Conservation (phyloP, 306 rosid species). For the Malus sieversii region DNA sequence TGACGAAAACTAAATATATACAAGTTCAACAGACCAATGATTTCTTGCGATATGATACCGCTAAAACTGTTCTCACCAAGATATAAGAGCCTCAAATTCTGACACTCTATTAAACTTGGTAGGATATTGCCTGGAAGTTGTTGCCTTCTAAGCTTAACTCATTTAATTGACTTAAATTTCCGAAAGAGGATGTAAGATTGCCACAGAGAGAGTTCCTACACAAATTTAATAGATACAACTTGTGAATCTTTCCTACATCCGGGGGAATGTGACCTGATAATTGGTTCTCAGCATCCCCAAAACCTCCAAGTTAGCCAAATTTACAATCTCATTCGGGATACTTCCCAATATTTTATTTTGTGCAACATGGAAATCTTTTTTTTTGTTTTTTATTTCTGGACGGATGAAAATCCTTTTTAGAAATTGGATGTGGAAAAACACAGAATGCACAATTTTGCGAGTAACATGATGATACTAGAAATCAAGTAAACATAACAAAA, state of each 20-base stretch:
- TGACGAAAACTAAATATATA: background rate
- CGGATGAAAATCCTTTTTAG: too few species aligned
- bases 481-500: too few species aligned
- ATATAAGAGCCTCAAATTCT: background rate
- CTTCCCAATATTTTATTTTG: too few species aligned
- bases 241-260: background rate
- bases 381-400: too few species aligned
- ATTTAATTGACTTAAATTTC: background rate
- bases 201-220: background rate
- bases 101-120: background rate
- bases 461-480: too few species aligned
- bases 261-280: background rate
- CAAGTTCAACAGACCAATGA: background rate
- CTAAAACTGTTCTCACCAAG: background rate
- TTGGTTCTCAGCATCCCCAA: background rate
- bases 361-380: too few species aligned
- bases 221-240: background rate
- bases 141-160: background rate
- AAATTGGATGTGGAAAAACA: too few species aligned
- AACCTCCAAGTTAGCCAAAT: background rate
- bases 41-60: background rate
- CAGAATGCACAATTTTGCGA: too few species aligned
- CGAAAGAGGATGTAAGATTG: background rate
- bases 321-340: too few species aligned
- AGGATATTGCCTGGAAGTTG: background rate